These are phyloP conservation scores for Rhytidiadelphus loreus DNA, from an alignment of 225 moss, liverwort and hornwort species.

Conservation along the genomic window DNA sequence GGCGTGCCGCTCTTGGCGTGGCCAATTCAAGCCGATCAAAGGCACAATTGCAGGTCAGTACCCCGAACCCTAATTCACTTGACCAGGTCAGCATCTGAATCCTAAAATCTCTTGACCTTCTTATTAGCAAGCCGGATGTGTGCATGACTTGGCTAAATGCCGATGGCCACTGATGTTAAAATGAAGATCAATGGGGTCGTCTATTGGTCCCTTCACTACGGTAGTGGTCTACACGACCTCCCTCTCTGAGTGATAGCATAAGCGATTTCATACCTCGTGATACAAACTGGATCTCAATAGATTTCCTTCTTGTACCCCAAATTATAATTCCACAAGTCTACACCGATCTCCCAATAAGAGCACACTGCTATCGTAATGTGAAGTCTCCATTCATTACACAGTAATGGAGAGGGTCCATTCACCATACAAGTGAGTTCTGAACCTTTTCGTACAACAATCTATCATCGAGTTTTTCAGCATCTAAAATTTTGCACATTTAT, in stretches of 20 bases:
- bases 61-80: not conserved
- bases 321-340: not conserved
- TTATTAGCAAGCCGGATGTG: not conserved
- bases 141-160: not conserved
- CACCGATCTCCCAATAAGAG: not conserved
- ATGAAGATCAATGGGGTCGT: not conserved
- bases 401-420: not conserved
- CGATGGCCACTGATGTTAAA: not conserved
- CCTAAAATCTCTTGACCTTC: not conserved
- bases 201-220: not conserved
- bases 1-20: conserved; percentile 46
- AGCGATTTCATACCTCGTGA: not conserved
- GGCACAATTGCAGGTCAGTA: conserved; percentile 16
- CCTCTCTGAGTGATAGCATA: not conserved
- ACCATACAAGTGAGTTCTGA: too few species aligned
- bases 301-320: not conserved
- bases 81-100: not conserved
- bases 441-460: not conserved
- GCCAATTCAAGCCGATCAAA: conserved; percentile 43
- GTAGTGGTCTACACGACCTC: not conserved
- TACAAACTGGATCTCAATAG: not conserved
- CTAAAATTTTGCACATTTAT: not conserved
- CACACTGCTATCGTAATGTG: not conserved
- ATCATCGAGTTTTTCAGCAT: not conserved
- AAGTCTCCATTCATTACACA: not conserved